Evolutionary conservation across 306 rosid species (phyloP).

Genomic region (Trifolium repens): DNA sequence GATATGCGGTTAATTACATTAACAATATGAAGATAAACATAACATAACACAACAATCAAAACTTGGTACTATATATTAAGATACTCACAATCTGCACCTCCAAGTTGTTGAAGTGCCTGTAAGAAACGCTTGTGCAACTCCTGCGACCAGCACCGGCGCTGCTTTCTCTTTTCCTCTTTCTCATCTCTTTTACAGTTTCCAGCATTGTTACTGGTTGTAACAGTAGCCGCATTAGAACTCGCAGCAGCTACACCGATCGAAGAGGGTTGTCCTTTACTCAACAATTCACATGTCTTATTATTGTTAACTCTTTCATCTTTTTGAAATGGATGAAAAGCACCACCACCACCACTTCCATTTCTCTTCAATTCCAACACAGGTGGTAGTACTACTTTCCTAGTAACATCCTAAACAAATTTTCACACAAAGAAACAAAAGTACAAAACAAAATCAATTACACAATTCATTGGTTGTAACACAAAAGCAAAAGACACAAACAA

Average conservation of each 20-base stretch:
- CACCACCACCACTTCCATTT: slow-evolving; percentile 74
- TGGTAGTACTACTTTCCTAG: slow-evolving; percentile 46
- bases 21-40: neutral
- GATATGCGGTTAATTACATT: neutral
- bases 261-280: slow-evolving; percentile 48
- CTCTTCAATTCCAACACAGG: slow-evolving; percentile 66
- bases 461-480: slow-evolving; percentile 4
- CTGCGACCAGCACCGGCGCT: slow-evolving; percentile 89
- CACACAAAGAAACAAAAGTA: neutral
- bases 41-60: slow-evolving; percentile 16
- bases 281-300: slow-evolving; percentile 48
- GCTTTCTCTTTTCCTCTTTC: slow-evolving; percentile 79
- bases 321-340: slow-evolving; percentile 89
- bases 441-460: slow-evolving; percentile 1
- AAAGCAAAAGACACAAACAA: slow-evolving; percentile 10
- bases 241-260: slow-evolving; percentile 16
- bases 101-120: slow-evolving; percentile 87
- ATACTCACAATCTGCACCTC: slow-evolving; percentile 80
- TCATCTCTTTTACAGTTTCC: slow-evolving; percentile 57
- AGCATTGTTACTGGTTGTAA: slow-evolving; percentile 37
- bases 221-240: slow-evolving; percentile 34
- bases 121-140: slow-evolving; percentile 84
- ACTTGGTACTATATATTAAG: neutral
- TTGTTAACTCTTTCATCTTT: slow-evolving; percentile 57
- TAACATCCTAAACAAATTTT: slow-evolving; percentile 56